A percentile compares a stretch with the other conserved stretches of the same genome.
These are phyloP conservation scores for Wakefieldia striispora DNA, from an alignment of 768 basidiomycete species.

Conservation along the genomic window DNA sequence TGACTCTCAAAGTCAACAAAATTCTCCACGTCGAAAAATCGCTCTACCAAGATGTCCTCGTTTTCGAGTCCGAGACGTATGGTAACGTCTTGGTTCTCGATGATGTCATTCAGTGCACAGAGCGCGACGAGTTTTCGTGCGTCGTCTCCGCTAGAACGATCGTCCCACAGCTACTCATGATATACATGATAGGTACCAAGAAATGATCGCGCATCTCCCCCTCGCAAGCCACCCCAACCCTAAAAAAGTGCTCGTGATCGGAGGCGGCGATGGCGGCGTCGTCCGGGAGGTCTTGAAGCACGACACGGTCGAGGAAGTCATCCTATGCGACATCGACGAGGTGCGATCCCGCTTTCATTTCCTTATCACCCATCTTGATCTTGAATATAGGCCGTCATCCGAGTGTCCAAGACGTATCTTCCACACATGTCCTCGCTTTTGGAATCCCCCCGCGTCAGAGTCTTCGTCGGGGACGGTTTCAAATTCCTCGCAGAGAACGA, in stretches of 20 bases:
- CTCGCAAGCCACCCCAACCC: slow-evolving; percentile 95
- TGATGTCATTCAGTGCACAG: slow-evolving; percentile 94
- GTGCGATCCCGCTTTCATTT: slow-evolving; percentile 34
- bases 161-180: background rate
- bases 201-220: slow-evolving; percentile 99
- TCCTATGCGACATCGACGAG: slow-evolving; percentile 98
- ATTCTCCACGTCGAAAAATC: slow-evolving; percentile 94
- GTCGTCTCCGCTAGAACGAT: slow-evolving; percentile 30
- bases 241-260: slow-evolving; percentile 93
- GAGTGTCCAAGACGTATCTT: slow-evolving; percentile 90
- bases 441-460: slow-evolving; percentile 73
- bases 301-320: slow-evolving; percentile 83
- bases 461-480: slow-evolving; percentile 94
- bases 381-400: slow-evolving; percentile 73
- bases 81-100: slow-evolving; percentile 98
- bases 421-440: slow-evolving; percentile 92
- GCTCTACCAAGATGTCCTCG: slow-evolving; percentile 93
- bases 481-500: slow-evolving; percentile 90
- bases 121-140: slow-evolving; percentile 98
- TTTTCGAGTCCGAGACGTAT: slow-evolving; percentile 93
- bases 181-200: slow-evolving; percentile 73
- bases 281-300: slow-evolving; percentile 97
- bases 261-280: slow-evolving; percentile 97
- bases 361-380: background rate
- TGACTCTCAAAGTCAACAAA: slow-evolving; percentile 94